Conservation (phyloP, 2,329 filamentous ascomycete species). For the Aspergillus chevalieri region DNA sequence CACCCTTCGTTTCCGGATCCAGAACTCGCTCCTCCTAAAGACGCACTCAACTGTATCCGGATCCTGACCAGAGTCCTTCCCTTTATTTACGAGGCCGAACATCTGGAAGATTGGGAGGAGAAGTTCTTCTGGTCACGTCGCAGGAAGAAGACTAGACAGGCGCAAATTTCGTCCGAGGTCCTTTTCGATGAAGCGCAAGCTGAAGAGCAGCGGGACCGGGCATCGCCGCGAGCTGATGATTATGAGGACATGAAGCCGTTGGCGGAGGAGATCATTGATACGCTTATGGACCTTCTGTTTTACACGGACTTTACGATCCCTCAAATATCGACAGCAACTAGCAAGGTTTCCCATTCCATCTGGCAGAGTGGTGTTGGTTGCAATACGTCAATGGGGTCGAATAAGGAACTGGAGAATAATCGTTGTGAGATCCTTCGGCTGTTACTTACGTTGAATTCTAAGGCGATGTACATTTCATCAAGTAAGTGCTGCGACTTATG, state of each 20-base stretch:
- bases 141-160: conserved; percentile 63
- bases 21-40: conserved; percentile 72
- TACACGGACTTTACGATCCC: conserved; percentile 85
- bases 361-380: conserved; percentile 98
- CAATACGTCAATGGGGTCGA: conserved; percentile 80
- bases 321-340: conserved; percentile 60
- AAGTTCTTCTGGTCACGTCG: conserved; percentile 84
- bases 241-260: conserved; percentile 80
- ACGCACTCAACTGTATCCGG: conserved; percentile 92
- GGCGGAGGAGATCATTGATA: conserved; percentile 88
- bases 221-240: conserved; percentile 47
- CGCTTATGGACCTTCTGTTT: conserved; percentile 82
- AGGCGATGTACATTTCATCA: conserved; percentile 87
- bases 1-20: conserved; percentile 86
- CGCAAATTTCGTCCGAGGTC: conserved; percentile 64
- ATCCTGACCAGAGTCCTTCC: conserved; percentile 84
- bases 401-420: conserved; percentile 88
- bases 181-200: conserved; percentile 72
- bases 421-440: conserved; percentile 83
- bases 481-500: conserved; percentile 38
- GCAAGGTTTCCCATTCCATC: conserved; percentile 85
- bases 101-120: conserved; percentile 78
- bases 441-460: conserved; percentile 76
- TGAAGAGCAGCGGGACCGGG: conserved; percentile 46
- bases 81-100: conserved; percentile 84